phyloP scores from a whole-genome alignment of 2,329 filamentous ascomycete species.

The Pseudogymnoascus sp. region DNA sequence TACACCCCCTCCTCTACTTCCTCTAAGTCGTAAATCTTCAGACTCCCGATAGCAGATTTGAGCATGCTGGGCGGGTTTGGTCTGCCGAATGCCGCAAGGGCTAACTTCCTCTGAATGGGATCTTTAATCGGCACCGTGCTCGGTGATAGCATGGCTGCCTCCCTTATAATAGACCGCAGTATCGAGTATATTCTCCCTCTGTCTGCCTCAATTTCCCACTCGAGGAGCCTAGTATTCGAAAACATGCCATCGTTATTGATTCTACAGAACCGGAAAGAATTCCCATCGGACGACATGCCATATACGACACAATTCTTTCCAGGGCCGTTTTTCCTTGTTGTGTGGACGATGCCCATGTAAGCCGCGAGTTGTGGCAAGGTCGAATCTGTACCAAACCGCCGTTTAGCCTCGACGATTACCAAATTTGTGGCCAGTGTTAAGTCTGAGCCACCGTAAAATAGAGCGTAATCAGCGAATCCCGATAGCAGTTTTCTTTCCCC shows the following conservation, averaged over 20 bases:
- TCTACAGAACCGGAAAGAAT: background rate
- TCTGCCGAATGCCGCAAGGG: background rate
- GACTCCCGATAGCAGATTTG: too few relatives aligned
- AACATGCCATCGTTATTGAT: background rate
- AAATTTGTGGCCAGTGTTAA: background rate
- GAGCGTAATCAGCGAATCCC: background rate
- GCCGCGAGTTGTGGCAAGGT: background rate
- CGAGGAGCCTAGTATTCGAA: background rate
- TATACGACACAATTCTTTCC: background rate
- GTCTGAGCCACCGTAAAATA: background rate
- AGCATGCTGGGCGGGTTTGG: too few relatives aligned
- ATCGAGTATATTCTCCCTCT: background rate
- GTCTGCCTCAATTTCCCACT: background rate
- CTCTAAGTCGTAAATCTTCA: background rate
- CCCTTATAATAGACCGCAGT: background rate
- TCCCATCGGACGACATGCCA: background rate
- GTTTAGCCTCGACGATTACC: background rate
- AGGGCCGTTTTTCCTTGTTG: background rate
- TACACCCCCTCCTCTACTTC: background rate
- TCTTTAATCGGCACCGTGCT: background rate
- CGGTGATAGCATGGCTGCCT: background rate
- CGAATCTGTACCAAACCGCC: background rate
- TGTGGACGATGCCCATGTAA: background rate
- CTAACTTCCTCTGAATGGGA: background rate
- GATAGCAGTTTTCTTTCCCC: background rate